Percentiles rank a stretch among this genome's conserved stretches.
These are phyloP conservation scores for Nitzschia sp. DNA, from an alignment of 108 stramenopile genomes.

Conservation along the genomic window DNA sequence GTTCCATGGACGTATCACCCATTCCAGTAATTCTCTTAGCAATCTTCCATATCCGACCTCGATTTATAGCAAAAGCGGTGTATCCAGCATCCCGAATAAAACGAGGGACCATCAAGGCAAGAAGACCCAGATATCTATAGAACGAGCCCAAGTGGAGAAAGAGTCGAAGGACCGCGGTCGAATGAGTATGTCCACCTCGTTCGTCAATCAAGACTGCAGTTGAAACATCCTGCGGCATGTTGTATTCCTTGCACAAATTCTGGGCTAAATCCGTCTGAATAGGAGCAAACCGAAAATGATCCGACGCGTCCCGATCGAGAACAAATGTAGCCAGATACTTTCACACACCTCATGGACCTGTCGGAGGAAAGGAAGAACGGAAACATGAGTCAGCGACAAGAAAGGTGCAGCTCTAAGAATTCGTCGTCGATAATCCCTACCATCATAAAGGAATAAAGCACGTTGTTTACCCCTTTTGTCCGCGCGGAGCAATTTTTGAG, in stretches of 20 bases:
- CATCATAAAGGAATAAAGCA: conserved; percentile 43
- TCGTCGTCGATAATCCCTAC: conserved; percentile 4
- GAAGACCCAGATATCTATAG: conserved; percentile 24
- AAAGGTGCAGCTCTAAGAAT: neutral
- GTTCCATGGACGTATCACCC: conserved; percentile 33
- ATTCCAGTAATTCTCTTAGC: conserved; percentile 32
- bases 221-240: conserved; percentile 31
- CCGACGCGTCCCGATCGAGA: conserved; percentile 25
- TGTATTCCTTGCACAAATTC: conserved; percentile 16
- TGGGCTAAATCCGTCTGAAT: conserved; percentile 37
- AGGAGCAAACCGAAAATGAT: conserved; percentile 45
- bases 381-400: neutral
- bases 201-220: conserved; percentile 35
- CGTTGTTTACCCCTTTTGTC: conserved; percentile 24
- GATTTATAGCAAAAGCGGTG: conserved; percentile 24
- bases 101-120: conserved; percentile 32
- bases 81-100: conserved; percentile 34
- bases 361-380: neutral
- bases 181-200: conserved; percentile 13
- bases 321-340: conserved; percentile 40
- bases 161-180: conserved; percentile 33
- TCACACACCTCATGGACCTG: conserved; percentile 41
- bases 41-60: conserved; percentile 39
- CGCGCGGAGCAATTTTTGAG: conserved; percentile 10
- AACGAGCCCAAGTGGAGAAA: conserved; percentile 23